Conservation (phyloP, 805 yeast genomes). For the Cyberlindnera xylosilytica region DNA sequence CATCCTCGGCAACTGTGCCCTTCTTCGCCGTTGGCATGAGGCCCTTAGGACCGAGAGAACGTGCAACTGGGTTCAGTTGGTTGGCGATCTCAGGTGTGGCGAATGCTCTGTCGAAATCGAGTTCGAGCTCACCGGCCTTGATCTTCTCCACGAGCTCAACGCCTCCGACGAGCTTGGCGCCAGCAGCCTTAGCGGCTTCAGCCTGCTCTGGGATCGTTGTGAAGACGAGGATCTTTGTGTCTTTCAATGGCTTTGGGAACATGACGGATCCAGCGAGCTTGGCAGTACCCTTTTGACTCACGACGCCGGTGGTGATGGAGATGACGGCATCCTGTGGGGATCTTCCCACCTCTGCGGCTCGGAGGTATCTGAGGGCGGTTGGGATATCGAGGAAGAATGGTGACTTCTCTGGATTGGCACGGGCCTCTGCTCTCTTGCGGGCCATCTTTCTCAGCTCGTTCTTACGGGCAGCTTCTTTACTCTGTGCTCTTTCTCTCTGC, state of each 20-base stretch:
- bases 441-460: constrained; percentile 36
- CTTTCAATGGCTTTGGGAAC: constrained; percentile 71
- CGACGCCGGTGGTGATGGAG: constrained; percentile 58
- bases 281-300: constrained; percentile 74
- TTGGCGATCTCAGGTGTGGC: constrained; percentile 80
- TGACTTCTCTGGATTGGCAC: constrained; percentile 40
- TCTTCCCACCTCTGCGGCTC: constrained; percentile 91
- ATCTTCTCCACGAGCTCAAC: constrained; percentile 63
- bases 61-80: constrained; percentile 66
- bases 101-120: constrained; percentile 70
- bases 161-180: constrained; percentile 73
- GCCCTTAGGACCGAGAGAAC: constrained; percentile 82
- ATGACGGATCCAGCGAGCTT: constrained; percentile 68
- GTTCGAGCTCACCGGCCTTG: constrained; percentile 42
- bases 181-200: constrained; percentile 49
- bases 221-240: constrained; percentile 64
- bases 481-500: constrained; percentile 28
- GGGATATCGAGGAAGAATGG: constrained; percentile 73
- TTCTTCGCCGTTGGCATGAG: constrained; percentile 84
- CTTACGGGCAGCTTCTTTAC: constrained; percentile 28
- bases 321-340: constrained; percentile 69
- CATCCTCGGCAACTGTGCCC: constrained; percentile 78
- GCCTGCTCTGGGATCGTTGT: constrained; percentile 53
- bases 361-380: constrained; percentile 68
- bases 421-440: constrained; percentile 37